These are phyloP conservation scores for Solanum ahanhuiri DNA, from an alignment of 257 asterid genomes.

Conservation along the genomic window DNA sequence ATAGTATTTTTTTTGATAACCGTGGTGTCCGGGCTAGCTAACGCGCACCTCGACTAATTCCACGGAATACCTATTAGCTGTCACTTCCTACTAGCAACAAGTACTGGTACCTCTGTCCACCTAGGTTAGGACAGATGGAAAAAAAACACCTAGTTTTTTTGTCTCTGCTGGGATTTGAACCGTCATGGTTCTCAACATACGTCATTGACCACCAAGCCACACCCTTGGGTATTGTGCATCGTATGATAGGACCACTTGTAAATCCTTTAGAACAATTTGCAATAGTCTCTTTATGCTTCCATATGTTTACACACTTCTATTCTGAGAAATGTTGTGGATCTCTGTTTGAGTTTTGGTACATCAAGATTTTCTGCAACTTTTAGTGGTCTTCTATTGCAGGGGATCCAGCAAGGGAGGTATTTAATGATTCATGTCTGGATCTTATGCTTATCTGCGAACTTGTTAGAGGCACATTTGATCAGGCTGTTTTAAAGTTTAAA, in stretches of 20 bases:
- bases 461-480: slow-evolving; percentile 53
- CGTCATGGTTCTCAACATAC: background rate
- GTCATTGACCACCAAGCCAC: background rate
- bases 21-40: no score
- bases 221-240: background rate
- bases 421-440: slow-evolving; percentile 78
- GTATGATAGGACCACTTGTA: background rate
- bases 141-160: background rate
- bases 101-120: background rate
- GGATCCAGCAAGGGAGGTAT: slow-evolving; percentile 70
- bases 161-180: background rate
- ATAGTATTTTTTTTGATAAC: no score
- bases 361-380: background rate
- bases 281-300: background rate
- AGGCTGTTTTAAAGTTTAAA: slow-evolving; percentile 56
- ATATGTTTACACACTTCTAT: background rate
- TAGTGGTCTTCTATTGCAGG: slow-evolving; percentile 29
- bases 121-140: background rate
- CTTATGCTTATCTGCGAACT: slow-evolving; percentile 64
- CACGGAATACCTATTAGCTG: background rate
- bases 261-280: background rate
- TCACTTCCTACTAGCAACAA: background rate
- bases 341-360: background rate
- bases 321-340: background rate
- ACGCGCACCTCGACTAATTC: background rate